These are phyloP conservation scores for Fusarium buxicola DNA, from an alignment of 2,329 filamentous ascomycete species.

Conservation along the genomic window DNA sequence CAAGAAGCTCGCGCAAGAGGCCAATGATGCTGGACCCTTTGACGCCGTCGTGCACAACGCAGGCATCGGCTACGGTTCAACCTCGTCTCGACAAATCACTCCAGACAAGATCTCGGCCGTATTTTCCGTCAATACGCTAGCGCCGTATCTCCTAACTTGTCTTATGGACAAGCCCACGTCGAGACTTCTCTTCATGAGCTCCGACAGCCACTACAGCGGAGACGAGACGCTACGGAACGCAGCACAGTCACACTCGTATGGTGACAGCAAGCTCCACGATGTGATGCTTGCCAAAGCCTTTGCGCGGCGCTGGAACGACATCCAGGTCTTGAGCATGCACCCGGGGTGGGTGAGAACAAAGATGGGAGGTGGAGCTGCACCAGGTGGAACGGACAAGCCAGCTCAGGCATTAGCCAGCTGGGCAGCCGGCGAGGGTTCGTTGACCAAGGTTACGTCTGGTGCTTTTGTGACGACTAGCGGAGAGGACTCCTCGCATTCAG, in stretches of 20 bases:
- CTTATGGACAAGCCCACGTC: constrained; percentile 31
- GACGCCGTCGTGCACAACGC: constrained; percentile 38
- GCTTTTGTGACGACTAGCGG: constrained; percentile 29
- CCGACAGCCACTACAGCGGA: constrained; percentile 33
- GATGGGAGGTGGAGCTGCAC: constrained; percentile 33
- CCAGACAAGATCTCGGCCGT: constrained; percentile 31
- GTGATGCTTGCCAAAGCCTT: constrained; percentile 38
- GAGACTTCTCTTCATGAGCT: constrained; percentile 34
- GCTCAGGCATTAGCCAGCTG: constrained; percentile 26
- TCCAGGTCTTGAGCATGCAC: constrained; percentile 37
- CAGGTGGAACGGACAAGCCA: constrained; percentile 14
- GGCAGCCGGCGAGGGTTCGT: constrained; percentile 25
- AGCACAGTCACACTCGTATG: constrained; percentile 32
- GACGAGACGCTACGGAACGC: constrained; percentile 28
- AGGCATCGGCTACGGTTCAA: constrained; percentile 35
- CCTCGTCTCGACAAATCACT: constrained; percentile 18
- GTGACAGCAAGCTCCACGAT: constrained; percentile 38
- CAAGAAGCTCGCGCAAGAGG: constrained; percentile 30
- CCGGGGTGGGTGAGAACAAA: constrained; percentile 39
- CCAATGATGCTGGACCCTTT: constrained; percentile 28
- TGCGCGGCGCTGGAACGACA: constrained; percentile 23
- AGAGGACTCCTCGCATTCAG: constrained; percentile 21
- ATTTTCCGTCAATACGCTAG: constrained; percentile 36
- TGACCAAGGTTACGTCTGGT: constrained; percentile 13
- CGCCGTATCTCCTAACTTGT: constrained; percentile 32